Evolutionary conservation across 352 stramenopile genomes (phyloP), one percentile per base, ranked within the genome.

Genomic region (Globisporangium nunn): DNA sequence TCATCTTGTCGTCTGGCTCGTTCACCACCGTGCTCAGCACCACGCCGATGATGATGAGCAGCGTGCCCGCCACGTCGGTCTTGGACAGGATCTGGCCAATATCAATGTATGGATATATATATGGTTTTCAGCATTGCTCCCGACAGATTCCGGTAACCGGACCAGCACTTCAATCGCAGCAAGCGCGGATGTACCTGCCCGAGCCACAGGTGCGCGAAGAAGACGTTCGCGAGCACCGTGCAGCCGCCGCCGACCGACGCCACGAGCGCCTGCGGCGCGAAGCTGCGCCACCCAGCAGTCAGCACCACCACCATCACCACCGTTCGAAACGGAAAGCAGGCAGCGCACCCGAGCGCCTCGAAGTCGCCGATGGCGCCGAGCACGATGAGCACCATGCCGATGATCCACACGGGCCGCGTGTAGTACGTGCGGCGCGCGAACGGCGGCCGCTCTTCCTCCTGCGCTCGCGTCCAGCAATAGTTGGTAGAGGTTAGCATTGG

Each of bases 141-240:
- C 23, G 23, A 23, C 23, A 23, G 23, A 23, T 23, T 23, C 23
- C 23, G 23, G 23, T 23, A 23, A 23, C 23, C 23, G 23, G 23
- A 23, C 23, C 23, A 23, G 23, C 23, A 23, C 23, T 23, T 23
- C 23, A 12, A 18, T n/a, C 29, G 7, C 10, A 54, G 49, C 10
- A 59, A 18, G 17, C 35, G 29, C 49, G 23, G 23, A 23, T 23
- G 44, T 50, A 75, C 70, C 71, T 93, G 81, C 8, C 83, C 81
- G 53, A 96, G 75, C 84, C 84, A 91, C 56, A 90, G 53, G 50
- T 93, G 81, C 10, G 83, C 85, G 54, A 96, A 96, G 56, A 95
- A 91, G 4, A 95, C 83, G 54, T 96, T 96, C 40, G 84, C 83
- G 8, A 96, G 70, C 43, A 96, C 81, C 0, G 87, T 96, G 59